Evolutionary conservation across 805 yeast genomes (phyloP).

Genomic region (Nakazawaea pomicola): DNA sequence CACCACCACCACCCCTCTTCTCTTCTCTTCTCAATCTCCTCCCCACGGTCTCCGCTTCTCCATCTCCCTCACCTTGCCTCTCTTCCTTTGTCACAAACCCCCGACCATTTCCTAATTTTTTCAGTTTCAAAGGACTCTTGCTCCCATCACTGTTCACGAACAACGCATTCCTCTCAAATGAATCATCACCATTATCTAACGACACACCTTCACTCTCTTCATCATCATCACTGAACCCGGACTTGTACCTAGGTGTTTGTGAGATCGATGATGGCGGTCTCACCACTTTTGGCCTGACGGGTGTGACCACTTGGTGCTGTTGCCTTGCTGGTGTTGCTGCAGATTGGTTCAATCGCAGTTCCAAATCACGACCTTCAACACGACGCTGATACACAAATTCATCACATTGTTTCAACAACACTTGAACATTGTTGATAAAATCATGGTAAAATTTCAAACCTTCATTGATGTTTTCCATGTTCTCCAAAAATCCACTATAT

Average conservation of each 20-base stretch:
- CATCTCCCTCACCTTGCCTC: too few species aligned
- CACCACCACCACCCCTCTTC: slow-evolving; percentile 3
- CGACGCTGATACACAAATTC: slow-evolving; percentile 46
- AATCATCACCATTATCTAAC: background rate
- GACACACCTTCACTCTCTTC: slow-evolving; percentile 3
- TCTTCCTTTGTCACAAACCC: background rate
- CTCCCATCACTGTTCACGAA: slow-evolving; percentile 3
- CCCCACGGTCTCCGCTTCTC: background rate
- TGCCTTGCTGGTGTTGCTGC: background rate
- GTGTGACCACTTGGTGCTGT: slow-evolving; percentile 1
- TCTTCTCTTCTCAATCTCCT: background rate
- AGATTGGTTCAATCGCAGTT: slow-evolving; percentile 18
- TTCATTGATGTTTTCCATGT: slow-evolving; percentile 55
- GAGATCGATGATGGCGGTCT: slow-evolving; percentile 3
- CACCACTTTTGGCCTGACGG: background rate
- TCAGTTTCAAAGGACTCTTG: slow-evolving; percentile 9
- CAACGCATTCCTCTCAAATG: slow-evolving; percentile 3
- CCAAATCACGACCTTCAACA: slow-evolving; percentile 48
- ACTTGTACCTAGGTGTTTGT: slow-evolving; percentile 3
- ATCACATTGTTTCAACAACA: slow-evolving; percentile 43
- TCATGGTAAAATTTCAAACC: slow-evolving; percentile 71
- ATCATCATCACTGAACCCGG: slow-evolving; percentile 5
- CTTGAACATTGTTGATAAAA: slow-evolving; percentile 41
- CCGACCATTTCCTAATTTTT: background rate
- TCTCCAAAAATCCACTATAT: slow-evolving; percentile 47